Conservation (phyloP, 2,329 filamentous ascomycete species). For the Conoideocrella luteorostrata region DNA sequence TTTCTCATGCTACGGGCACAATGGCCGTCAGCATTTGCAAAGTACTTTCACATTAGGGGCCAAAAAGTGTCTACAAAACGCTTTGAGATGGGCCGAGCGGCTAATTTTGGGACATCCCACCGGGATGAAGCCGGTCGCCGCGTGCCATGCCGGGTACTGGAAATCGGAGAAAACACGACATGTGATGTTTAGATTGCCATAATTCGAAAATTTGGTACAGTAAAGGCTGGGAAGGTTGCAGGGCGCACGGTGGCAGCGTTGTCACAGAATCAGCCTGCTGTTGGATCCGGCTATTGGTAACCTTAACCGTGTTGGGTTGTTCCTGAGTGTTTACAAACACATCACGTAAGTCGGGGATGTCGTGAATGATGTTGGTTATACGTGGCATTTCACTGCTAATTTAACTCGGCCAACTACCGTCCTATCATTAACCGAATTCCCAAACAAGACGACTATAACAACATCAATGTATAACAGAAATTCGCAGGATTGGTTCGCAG, state of each 20-base stretch:
- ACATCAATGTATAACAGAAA: not conserved
- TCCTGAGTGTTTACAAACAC: not conserved
- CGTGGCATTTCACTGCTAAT: too few relatives aligned
- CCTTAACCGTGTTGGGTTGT: too few relatives aligned
- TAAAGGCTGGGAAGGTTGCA: too few relatives aligned
- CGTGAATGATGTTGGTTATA: too few relatives aligned
- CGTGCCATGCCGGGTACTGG: not conserved
- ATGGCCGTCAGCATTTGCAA: too few relatives aligned
- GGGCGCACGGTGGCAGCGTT: too few relatives aligned
- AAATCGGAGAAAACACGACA: constrained; percentile 5
- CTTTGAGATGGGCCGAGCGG: not conserved
- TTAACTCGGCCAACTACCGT: not conserved
- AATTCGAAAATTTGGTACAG: not conserved
- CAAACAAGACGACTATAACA: not conserved
- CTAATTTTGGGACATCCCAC: constrained; percentile 2
- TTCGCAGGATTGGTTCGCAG: too few relatives aligned
- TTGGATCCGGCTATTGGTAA: too few relatives aligned
- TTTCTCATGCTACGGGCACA: too few relatives aligned
- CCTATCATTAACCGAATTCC: not conserved
- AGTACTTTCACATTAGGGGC: too few relatives aligned
- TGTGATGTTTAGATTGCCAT: not conserved
- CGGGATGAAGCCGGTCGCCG: not conserved
- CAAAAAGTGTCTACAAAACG: not conserved
- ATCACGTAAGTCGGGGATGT: not conserved
- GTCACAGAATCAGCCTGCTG: too few relatives aligned